Percentiles rank a stretch among this genome's conserved stretches.
These are phyloP conservation scores for Chlorella sorokiniana DNA, from an alignment of 139 green algal species.

Conservation along the genomic window DNA sequence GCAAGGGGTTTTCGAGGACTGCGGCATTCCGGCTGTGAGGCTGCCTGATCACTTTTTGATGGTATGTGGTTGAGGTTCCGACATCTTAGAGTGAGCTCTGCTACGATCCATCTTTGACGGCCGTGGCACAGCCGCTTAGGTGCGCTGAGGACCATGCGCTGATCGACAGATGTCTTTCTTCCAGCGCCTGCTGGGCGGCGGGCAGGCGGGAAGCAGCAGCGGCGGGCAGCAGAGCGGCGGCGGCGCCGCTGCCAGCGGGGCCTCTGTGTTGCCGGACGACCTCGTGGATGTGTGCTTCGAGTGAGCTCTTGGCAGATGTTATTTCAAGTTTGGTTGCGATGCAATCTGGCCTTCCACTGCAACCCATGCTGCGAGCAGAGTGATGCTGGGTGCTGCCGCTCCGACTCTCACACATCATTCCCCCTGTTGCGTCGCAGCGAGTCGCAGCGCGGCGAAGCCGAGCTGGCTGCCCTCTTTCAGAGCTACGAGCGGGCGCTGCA, in stretches of 20 bases:
- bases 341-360: background rate
- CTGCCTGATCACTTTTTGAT: background rate
- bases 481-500: slow-evolving; percentile 35
- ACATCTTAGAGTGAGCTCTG: too few relatives aligned
- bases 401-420: background rate
- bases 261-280: background rate
- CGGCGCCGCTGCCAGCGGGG: too few relatives aligned
- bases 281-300: slow-evolving; percentile 28
- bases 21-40: too few relatives aligned
- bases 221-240: background rate
- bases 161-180: background rate
- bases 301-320: background rate
- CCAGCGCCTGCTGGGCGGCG: slow-evolving; percentile 19
- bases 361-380: background rate
- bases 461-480: slow-evolving; percentile 41
- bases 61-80: too few relatives aligned
- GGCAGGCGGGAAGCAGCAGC: background rate
- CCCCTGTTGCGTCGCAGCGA: slow-evolving; percentile 24
- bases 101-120: background rate
- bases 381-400: background rate
- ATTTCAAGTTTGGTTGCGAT: background rate
- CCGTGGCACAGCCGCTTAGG: background rate
- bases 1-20: too few relatives aligned
- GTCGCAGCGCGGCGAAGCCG: slow-evolving; percentile 23
- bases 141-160: background rate